Base-by-base conservation (phyloP, 1,139 yeast genomes). In the Saccharomyces hybrid region DNA sequence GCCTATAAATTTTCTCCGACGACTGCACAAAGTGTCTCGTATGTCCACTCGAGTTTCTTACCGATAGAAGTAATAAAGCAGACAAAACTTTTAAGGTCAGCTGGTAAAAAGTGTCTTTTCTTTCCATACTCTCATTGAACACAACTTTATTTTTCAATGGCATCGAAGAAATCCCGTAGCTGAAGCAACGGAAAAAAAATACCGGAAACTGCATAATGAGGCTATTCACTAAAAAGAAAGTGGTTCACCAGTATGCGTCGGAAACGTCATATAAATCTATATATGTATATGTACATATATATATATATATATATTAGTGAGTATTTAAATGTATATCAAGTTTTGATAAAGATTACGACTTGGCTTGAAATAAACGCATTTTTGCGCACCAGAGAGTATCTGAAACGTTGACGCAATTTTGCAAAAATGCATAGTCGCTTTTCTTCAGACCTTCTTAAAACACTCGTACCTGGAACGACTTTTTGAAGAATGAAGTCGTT, bases 141-240 rank as follows among this genome's bases (percentile, higher is more conserved):
- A 38, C 44, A 38, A 38, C 44, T 38, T 38, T 38, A 38, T 38
- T 38, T 38, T 38, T 38, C 44, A 38, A 20, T 38, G 25, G 25
- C 44, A 38, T 38, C 44, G 44, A 38, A 38, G 44, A 38, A 38
- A 16, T 38, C 44, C 44, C 44, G 44, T 38, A 38, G 44, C 44
- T 38, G 25, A 38, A 16, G 26, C 44, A 20, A 20, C 44, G 44
- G 44, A 20, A 38, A 38, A 38, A 38, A 38, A 38, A 5, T 38
- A 38, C 44, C 44, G 44, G 26, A 13, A 20, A 20, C 44, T 38
- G 26, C 25, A 38, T 38, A 38, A 38, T 38, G 44, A 38, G 25
- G 13, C 25, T 20, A 38, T 38, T 9, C 44, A 9, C 25, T 13
- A 38, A 5, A 38, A 29, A 29, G 13, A 5, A 9, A 29, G n/a